A percentile compares a stretch with the other conserved stretches of the same genome.
phyloP scores from a whole-genome alignment of 495 filamentous ascomycete species.

The Neohortaea acidophila region DNA sequence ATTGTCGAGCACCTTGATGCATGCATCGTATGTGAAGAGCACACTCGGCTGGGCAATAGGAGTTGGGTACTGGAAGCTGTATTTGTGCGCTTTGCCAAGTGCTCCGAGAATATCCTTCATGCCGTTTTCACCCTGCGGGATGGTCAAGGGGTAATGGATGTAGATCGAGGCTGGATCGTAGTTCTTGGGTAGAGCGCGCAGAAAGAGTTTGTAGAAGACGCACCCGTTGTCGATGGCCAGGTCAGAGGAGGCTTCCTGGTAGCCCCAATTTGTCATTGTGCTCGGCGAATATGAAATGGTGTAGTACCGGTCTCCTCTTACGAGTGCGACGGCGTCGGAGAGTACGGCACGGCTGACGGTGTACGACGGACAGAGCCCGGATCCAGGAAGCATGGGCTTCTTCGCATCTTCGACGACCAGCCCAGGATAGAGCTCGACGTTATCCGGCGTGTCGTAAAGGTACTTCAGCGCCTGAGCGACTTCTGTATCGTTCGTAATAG shows the following conservation, averaged over 20 bases:
- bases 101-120: conserved; percentile 37
- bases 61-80: conserved; percentile 36
- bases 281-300: conserved; percentile 55
- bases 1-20: conserved; percentile 34
- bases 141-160: conserved; percentile 44
- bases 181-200: conserved; percentile 45
- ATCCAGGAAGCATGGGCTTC: conserved; percentile 54
- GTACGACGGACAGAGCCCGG: conserved; percentile 66
- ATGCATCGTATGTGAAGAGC: conserved; percentile 37
- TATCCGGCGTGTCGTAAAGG: conserved; percentile 66
- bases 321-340: conserved; percentile 72
- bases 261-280: conserved; percentile 71
- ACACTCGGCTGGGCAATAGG: conserved; percentile 25
- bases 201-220: conserved; percentile 45
- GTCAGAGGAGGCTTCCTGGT: conserved; percentile 36
- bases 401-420: conserved; percentile 72
- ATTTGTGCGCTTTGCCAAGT: conserved; percentile 33
- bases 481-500: conserved; percentile 68
- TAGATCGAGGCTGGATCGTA: conserved; percentile 43
- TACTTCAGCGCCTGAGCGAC: conserved; percentile 55
- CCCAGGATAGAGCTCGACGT: conserved; percentile 70
- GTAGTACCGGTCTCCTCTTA: conserved; percentile 77
- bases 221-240: conserved; percentile 38
- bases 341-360: conserved; percentile 72
- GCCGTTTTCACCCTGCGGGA: conserved; percentile 29